Evolutionary conservation across 768 basidiomycete genomes (phyloP), one percentile per base, ranked within the genome.

Genomic region (Suillus sp.): DNA sequence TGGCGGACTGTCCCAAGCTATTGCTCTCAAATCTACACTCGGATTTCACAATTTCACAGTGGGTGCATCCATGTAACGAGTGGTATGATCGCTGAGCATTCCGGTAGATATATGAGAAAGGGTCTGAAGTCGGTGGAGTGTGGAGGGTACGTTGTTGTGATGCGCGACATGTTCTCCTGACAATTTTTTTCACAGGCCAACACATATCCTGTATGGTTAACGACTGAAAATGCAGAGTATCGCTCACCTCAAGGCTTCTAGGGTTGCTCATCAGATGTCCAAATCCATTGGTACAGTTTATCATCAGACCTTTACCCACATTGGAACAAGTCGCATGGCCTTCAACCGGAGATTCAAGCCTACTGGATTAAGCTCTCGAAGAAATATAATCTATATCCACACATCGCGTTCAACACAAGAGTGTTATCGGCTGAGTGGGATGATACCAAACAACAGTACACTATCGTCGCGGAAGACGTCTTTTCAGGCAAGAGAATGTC

Each of bases 351-450:
- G 27, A 81, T 81, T 18, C 77, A 78, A 37, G 68, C 68, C 5
- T 85, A 85, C 70, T 80, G 82, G 80, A 65, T 73, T 20, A 60
- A 67, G 30, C 71, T 85, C 25, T 65, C 78, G 4, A 67, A 73
- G 27, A 85, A 82, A 68, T 78, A 85, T 65, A 65, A 70, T 14
- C 68, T 87, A 7, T 73, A 73, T 43, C 67, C 75, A 2, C 74
- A 77, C 47, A 79, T 85, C 61, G 60, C 68, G 5, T 83, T 84
- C 74, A 75, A 82, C 65, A 75, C 74, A 25, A 74, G 74, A 35
- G 83, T 87, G 38, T 56, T 78, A 43, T 76, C 74, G 4, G 83
- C 79, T 0, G 70, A 72, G 34, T 88, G 87, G 87, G 77, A 79
- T 62, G 61, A 65, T 8, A 50, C 37, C 13, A 60, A 67, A 1